Evolutionary conservation across 164 flowering plant species (phyloP).

Genomic region (Nymphaea thermarum): DNA sequence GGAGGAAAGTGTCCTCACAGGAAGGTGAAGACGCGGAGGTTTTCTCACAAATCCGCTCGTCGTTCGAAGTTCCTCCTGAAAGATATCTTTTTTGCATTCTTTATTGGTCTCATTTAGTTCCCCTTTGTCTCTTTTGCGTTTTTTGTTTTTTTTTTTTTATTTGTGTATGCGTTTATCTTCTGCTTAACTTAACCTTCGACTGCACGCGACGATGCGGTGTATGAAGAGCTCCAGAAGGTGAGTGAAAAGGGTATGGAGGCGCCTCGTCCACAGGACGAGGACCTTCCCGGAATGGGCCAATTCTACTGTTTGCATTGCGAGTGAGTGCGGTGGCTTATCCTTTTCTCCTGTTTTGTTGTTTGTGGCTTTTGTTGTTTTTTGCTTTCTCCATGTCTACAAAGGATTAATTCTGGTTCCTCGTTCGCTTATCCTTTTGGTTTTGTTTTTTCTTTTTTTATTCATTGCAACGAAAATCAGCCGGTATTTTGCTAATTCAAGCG

Average conservation of each 20-base stretch:
- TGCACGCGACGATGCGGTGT: constrained; percentile 75
- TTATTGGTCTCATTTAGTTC: neutral
- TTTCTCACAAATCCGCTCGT: constrained; percentile 79
- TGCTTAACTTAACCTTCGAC: constrained; percentile 18
- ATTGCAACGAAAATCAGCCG: constrained; percentile 31
- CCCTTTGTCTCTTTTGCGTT: neutral
- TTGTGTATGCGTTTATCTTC: constrained; percentile 1
- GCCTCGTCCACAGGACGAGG: constrained; percentile 63
- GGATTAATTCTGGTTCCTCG: neutral
- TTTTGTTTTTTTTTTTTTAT: neutral
- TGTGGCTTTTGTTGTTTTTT: neutral
- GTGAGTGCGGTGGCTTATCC: constrained; percentile 18
- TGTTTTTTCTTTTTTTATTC: constrained; percentile 6
- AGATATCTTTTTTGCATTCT: constrained; percentile 51
- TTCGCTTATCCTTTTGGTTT: neutral
- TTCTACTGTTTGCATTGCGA: constrained; percentile 95
- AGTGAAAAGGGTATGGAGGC: constrained; percentile 2
- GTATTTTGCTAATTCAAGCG: constrained; percentile 54
- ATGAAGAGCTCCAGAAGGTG: constrained; percentile 47
- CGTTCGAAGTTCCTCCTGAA: constrained; percentile 57
- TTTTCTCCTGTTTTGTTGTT: neutral
- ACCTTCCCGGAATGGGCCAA: constrained; percentile 97
- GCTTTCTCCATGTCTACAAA: neutral
- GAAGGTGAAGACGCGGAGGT: constrained; percentile 73
- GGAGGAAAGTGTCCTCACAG: constrained; percentile 91